Percentiles rank a stretch among this genome's conserved stretches.
Evolutionary conservation across 1,139 yeast species (phyloP).

Genomic region (Suhomyces panamericanus): DNA sequence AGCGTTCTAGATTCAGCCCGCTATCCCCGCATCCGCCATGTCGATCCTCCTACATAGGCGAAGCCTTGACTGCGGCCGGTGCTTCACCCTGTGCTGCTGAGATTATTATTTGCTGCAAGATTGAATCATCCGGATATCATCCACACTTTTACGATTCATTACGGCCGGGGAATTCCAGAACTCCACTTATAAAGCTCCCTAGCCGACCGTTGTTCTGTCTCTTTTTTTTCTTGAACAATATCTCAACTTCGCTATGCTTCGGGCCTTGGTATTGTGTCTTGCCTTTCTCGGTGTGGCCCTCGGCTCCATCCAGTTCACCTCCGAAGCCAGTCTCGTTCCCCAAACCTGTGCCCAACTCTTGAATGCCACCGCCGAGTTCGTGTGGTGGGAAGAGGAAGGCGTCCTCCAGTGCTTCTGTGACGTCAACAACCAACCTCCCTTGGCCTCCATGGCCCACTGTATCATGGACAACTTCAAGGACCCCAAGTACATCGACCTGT

Average conservation of each 20-base stretch:
- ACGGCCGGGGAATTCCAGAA: too few species aligned
- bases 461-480: slow-evolving; percentile 27
- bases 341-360: slow-evolving; percentile 2
- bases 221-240: too few species aligned
- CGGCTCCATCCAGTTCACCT: slow-evolving; percentile 1
- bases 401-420: slow-evolving; percentile 27
- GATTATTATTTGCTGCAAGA: background rate
- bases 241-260: too few species aligned
- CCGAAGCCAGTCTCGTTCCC: slow-evolving; percentile 4
- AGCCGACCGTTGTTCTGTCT: too few species aligned
- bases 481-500: slow-evolving; percentile 25
- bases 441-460: slow-evolving; percentile 42
- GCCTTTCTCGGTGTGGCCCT: background rate
- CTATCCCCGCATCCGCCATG: background rate
- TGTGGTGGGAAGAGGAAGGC: background rate
- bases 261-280: background rate
- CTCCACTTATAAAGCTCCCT: too few species aligned
- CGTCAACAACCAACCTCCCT: slow-evolving; percentile 35
- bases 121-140: background rate
- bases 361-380: background rate
- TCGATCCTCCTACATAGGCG: background rate
- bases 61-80: background rate
- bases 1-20: background rate
- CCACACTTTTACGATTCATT: background rate
- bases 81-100: background rate